phyloP scores from a whole-genome alignment of 2,329 filamentous ascomycete genomes.

The Neurospora crassa region DNA sequence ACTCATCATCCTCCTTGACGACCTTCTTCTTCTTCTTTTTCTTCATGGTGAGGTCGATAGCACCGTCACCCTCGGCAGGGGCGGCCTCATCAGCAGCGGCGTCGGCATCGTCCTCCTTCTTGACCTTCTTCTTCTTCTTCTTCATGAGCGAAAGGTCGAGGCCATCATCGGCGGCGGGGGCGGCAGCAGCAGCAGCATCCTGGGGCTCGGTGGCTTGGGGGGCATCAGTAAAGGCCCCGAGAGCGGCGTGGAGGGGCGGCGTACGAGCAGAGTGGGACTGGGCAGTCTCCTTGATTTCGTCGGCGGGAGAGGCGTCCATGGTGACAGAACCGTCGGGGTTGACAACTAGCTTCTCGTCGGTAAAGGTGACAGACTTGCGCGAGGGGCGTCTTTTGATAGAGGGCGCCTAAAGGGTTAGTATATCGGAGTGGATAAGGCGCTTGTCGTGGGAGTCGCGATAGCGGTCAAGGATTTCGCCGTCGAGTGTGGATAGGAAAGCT shows the following conservation, averaged over 20 bases:
- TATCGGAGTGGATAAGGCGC: background rate
- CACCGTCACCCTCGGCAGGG: constrained; percentile 40
- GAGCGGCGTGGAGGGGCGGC: constrained; percentile 47
- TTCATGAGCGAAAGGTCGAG: constrained; percentile 47
- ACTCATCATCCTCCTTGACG: constrained; percentile 30
- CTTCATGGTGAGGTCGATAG: constrained; percentile 39
- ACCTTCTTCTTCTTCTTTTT: constrained; percentile 81
- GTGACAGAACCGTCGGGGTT: constrained; percentile 82
- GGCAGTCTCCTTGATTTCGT: constrained; percentile 71
- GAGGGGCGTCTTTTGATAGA: constrained; percentile 30
- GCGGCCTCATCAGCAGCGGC: constrained; percentile 39
- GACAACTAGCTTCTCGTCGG: constrained; percentile 77
- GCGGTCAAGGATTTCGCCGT: background rate
- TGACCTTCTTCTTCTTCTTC: constrained; percentile 74
- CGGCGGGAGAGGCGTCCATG: constrained; percentile 57
- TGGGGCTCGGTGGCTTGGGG: constrained; percentile 33
- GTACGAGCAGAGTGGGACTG: constrained; percentile 67
- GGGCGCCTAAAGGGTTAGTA: constrained; percentile 21
- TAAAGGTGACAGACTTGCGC: constrained; percentile 91
- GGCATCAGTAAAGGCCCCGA: constrained; percentile 45
- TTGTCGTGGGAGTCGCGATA: background rate
- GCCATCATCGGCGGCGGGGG: constrained; percentile 48
- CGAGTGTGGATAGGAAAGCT: background rate
- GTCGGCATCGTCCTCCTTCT: constrained; percentile 34
- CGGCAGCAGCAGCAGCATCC: constrained; percentile 35